These are phyloP conservation scores for Globisporangium abappressorium DNA, from an alignment of 352 stramenopile species.

Conservation along the genomic window DNA sequence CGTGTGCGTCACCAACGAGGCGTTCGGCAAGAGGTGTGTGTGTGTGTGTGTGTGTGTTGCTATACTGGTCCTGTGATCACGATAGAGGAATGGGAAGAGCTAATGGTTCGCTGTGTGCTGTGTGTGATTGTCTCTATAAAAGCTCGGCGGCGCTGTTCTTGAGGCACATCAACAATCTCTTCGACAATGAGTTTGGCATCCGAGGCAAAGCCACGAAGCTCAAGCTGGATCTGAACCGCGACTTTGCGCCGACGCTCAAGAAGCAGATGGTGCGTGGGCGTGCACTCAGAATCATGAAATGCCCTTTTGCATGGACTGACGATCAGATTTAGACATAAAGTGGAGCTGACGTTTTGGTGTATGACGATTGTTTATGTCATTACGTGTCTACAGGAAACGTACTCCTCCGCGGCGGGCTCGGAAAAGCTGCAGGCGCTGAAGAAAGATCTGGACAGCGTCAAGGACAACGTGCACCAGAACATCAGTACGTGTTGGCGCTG, in stretches of 20 bases:
- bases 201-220: slow-evolving; percentile 86
- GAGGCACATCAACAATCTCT: slow-evolving; percentile 83
- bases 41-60: not conserved
- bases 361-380: not conserved
- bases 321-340: not conserved
- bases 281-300: not conserved
- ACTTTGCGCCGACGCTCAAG: slow-evolving; percentile 81
- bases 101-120: not conserved
- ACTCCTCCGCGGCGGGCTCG: slow-evolving; percentile 65
- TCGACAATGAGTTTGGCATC: slow-evolving; percentile 84
- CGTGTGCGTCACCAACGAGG: slow-evolving; percentile 77
- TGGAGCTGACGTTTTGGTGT: not conserved
- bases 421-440: slow-evolving; percentile 80
- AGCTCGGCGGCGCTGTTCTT: slow-evolving; percentile 82
- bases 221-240: slow-evolving; percentile 84
- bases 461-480: slow-evolving; percentile 78
- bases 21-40: slow-evolving; percentile 71
- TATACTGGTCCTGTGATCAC: not conserved
- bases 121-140: not conserved
- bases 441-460: slow-evolving; percentile 80
- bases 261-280: slow-evolving; percentile 67
- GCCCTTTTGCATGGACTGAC: not conserved
- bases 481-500: slow-evolving; percentile 46
- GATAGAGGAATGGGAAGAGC: not conserved
- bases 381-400: slow-evolving; percentile 52